These are phyloP conservation scores for Serpula lacrymans DNA, from an alignment of 768 basidiomycete genomes.

Conservation along the genomic window DNA sequence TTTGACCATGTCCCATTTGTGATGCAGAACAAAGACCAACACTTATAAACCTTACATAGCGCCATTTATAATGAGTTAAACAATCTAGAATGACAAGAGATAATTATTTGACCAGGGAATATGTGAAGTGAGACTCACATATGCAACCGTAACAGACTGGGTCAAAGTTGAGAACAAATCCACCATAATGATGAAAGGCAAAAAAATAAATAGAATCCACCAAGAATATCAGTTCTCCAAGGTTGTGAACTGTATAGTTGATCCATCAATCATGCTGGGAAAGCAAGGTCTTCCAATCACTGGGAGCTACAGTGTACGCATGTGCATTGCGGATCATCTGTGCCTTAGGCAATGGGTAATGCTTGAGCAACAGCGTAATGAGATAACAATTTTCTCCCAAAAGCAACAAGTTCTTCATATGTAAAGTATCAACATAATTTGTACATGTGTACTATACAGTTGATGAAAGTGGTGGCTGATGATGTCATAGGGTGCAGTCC, in stretches of 20 bases:
- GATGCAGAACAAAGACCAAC: constrained; percentile 76
- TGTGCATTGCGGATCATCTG: constrained; percentile 89
- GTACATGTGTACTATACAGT: constrained; percentile 92
- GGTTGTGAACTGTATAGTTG: constrained; percentile 93
- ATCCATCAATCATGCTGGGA: constrained; percentile 96
- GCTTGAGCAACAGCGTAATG: constrained; percentile 87
- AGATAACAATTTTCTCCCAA: constrained; percentile 99
- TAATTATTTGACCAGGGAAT: background rate
- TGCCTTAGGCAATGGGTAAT: constrained; percentile 87
- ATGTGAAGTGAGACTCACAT: constrained; percentile 48
- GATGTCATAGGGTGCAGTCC: no score
- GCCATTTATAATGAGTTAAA: constrained; percentile 81
- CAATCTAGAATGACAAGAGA: constrained; percentile 55
- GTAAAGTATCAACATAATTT: constrained; percentile 93
- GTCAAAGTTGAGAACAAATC: constrained; percentile 79
- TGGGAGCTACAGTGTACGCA: constrained; percentile 87
- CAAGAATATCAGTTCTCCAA: constrained; percentile 82
- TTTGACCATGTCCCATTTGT: constrained; percentile 93
- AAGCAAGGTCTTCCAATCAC: constrained; percentile 83
- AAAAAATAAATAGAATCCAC: constrained; percentile 94
- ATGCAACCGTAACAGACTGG: constrained; percentile 76
- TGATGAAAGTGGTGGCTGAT: no score
- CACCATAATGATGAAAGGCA: constrained; percentile 95
- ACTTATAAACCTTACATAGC: constrained; percentile 90
- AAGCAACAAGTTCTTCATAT: constrained; percentile 98